A percentile compares a stretch with the other conserved stretches of the same genome.
Evolutionary conservation across 208 protist genomes (phyloP).

Genomic region (Eutreptiella sp.): DNA sequence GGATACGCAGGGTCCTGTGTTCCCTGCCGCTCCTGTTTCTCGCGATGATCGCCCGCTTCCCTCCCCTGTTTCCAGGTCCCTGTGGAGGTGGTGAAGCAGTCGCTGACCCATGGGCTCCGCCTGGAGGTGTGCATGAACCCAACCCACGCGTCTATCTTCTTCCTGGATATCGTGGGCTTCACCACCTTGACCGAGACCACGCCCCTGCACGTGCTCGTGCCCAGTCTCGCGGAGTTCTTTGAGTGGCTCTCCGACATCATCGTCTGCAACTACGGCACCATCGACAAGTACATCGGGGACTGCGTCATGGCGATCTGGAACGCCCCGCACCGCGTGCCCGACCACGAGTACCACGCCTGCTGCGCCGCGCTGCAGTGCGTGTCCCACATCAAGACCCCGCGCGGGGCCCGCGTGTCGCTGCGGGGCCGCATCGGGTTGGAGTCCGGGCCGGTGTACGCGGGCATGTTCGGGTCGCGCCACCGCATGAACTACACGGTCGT

Average conservation of each 20-base stretch:
- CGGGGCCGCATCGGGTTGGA: slow-evolving; percentile 11
- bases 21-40: no score
- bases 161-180: slow-evolving; percentile 8
- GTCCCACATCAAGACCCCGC: slow-evolving; percentile 18
- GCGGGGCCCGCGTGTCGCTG: no score
- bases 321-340: background rate
- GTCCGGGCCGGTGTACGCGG: slow-evolving; percentile 7
- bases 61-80: no score
- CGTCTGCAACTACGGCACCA: background rate
- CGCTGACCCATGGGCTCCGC: no score
- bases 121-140: no score
- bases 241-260: background rate
- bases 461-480: slow-evolving; percentile 12
- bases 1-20: no score
- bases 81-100: no score
- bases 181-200: background rate
- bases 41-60: no score
- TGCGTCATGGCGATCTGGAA: slow-evolving; percentile 11
- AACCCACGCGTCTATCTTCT: no score
- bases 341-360: background rate
- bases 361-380: no score
- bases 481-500: slow-evolving; percentile 30
- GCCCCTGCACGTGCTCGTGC: background rate
- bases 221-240: background rate
- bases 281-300: slow-evolving; percentile 18